Base-by-base conservation (phyloP, 768 basidiomycete species). In the Dictyophora rubrovolvata region DNA sequence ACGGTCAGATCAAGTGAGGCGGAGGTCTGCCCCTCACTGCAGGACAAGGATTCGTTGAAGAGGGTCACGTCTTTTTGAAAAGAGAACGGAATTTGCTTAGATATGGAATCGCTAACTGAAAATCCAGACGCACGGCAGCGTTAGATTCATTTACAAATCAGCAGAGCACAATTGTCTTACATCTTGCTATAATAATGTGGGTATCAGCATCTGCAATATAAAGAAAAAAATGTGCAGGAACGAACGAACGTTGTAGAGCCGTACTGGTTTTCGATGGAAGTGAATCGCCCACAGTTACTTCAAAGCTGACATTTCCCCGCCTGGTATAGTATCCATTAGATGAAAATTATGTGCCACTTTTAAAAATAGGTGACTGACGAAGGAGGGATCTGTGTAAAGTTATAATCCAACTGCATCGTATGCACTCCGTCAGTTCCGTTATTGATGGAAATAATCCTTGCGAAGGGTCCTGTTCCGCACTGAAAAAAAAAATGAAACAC, bases 201-300 rank as follows among this genome's bases (percentile, higher is more conserved):
- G 2, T 65, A 37, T 71, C 67, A 42, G n/a, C n/a, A 77, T 52
- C 0, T 68, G 68, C 46, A 78, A 73, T 42, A 71, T 69, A 0
- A 64, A 59, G 2, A 79, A 66, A 0, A 75, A 77, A 1, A 79
- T n/a, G n/a, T n/a, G n/a, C n/a, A 80, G 1, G 79, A 52, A 81
- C 67, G 5, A 47, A 56, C 55, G 7, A 46, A 56, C 55, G 2
- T 42, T 22, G 47, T 35, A 48, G 22, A 21, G 7, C 14, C 7
- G 55, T 42, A 49, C 16, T 23, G 48, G 56, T 9, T 53, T 52
- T 20, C 52, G 34, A 16, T 53, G 18, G 34, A 53, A 18, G 23
- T 59, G 37, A 18, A 35, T 52, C 9, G 57, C 36, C 42, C n/a
- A 42, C 5, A 56, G 60, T 49, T 18, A 67, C 60, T 23, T 60